These are phyloP conservation scores for Linum lewisii DNA, from an alignment of 345 rosid species.

Conservation along the genomic window DNA sequence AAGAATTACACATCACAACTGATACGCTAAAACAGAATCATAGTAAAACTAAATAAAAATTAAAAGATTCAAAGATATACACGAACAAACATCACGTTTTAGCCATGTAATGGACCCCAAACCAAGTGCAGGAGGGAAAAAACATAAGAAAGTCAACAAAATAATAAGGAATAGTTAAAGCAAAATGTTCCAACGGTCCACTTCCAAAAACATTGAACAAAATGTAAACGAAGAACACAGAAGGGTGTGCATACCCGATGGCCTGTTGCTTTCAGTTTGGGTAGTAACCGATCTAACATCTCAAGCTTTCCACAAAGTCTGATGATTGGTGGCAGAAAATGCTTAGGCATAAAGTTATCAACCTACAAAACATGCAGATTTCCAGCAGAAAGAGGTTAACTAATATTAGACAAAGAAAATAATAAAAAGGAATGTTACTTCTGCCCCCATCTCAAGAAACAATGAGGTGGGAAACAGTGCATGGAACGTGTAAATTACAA, in stretches of 20 bases:
- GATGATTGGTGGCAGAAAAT: slow-evolving; percentile 69
- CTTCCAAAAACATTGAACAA: background rate
- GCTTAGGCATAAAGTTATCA: slow-evolving; percentile 57
- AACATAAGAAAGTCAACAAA: background rate
- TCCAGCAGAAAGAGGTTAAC: slow-evolving; percentile 4
- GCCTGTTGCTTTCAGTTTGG: slow-evolving; percentile 83
- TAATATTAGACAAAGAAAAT: background rate
- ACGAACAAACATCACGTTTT: background rate
- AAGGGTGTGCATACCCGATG: slow-evolving; percentile 59
- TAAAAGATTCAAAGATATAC: too few species aligned
- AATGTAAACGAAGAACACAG: slow-evolving; percentile 6
- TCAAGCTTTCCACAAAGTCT: slow-evolving; percentile 95
- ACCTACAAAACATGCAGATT: slow-evolving; percentile 39
- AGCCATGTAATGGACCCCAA: background rate
- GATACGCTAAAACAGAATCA: too few species aligned
- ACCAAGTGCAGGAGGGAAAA: background rate
- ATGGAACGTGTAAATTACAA: slow-evolving; percentile 4
- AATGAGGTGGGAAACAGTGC: background rate
- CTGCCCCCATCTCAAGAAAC: slow-evolving; percentile 7
- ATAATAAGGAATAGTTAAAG: background rate
- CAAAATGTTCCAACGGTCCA: too few species aligned
- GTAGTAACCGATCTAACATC: slow-evolving; percentile 85
- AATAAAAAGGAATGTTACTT: background rate
- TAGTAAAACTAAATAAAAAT: too few species aligned
- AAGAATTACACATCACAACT: too few species aligned